phyloP scores from a whole-genome alignment of 176 grass and related monocot genomes.

The Musa troglodytarum region DNA sequence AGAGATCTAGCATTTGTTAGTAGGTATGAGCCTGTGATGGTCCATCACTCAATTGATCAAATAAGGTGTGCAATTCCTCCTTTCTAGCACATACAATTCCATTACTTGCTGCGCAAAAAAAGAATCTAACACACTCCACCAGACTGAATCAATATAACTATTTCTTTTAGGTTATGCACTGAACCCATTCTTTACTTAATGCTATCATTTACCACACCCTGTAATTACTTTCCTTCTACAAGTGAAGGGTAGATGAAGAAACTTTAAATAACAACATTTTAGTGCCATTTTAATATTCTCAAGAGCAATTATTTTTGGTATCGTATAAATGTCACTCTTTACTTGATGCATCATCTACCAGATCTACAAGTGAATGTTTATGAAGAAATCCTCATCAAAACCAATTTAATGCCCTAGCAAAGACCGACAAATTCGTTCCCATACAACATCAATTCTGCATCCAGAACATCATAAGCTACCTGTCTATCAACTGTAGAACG shows the following conservation, averaged over 20 bases:
- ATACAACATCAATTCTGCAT: not conserved
- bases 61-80: no score
- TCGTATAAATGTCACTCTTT: no score
- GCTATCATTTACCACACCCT: not conserved
- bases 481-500: not conserved
- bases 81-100: not conserved
- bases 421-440: not conserved
- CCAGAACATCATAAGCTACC: not conserved
- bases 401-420: not conserved
- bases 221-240: not conserved
- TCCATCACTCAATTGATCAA: no score
- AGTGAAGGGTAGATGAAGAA: not conserved
- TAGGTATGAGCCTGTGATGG: no score
- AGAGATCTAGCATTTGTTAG: no score
- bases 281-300: no score
- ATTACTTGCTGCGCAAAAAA: not conserved
- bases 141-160: not conserved
- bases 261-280: no score
- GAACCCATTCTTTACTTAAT: not conserved
- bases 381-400: not conserved
- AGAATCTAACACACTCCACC: no score
- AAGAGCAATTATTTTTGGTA: no score
- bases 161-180: not conserved
- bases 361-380: no score
- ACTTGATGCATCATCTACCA: no score